Evolutionary conservation across 768 basidiomycete genomes (phyloP).

Genomic region (Favolaschia claudopus): DNA sequence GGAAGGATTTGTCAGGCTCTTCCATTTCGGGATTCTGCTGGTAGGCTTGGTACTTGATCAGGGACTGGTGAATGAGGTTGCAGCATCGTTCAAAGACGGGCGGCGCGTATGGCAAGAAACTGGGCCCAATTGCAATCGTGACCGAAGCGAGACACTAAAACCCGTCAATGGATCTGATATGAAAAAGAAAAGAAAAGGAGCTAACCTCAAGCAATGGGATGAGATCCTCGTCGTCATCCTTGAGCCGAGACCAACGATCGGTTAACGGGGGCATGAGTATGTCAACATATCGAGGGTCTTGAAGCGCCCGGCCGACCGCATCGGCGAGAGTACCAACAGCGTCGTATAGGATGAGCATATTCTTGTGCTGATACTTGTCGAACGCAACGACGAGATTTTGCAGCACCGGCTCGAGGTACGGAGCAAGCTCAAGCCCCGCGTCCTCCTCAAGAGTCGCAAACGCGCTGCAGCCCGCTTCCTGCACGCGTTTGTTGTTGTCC

Average conservation of each 20-base stretch:
- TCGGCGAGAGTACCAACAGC: slow-evolving; percentile 99
- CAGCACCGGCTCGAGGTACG: slow-evolving; percentile 94
- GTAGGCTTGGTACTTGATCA: slow-evolving; percentile 87
- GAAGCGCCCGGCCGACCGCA: slow-evolving; percentile 88
- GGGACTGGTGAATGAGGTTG: slow-evolving; percentile 81
- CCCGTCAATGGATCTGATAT: not conserved
- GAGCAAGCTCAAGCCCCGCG: slow-evolving; percentile 87
- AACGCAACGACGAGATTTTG: slow-evolving; percentile 96
- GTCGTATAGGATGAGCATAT: slow-evolving; percentile 97
- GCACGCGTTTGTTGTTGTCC: slow-evolving; percentile 98
- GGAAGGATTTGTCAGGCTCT: slow-evolving; percentile 96
- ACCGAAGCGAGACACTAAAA: slow-evolving; percentile 94
- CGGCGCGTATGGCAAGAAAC: slow-evolving; percentile 87
- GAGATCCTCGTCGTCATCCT: slow-evolving; percentile 91
- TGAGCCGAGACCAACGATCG: slow-evolving; percentile 86
- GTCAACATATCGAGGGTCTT: slow-evolving; percentile 87
- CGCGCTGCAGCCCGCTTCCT: slow-evolving; percentile 98
- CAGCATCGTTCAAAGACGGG: slow-evolving; percentile 94
- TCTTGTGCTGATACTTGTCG: slow-evolving; percentile 99
- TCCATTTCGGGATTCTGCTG: slow-evolving; percentile 90
- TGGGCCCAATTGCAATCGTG: slow-evolving; percentile 91
- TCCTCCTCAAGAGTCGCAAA: slow-evolving; percentile 99
- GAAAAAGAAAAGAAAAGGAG: not conserved
- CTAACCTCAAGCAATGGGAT: slow-evolving; percentile 94
- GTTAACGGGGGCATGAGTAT: slow-evolving; percentile 97